Conservation (phyloP, 805 yeast genomes). For the Priceomyces fermenticarens region DNA sequence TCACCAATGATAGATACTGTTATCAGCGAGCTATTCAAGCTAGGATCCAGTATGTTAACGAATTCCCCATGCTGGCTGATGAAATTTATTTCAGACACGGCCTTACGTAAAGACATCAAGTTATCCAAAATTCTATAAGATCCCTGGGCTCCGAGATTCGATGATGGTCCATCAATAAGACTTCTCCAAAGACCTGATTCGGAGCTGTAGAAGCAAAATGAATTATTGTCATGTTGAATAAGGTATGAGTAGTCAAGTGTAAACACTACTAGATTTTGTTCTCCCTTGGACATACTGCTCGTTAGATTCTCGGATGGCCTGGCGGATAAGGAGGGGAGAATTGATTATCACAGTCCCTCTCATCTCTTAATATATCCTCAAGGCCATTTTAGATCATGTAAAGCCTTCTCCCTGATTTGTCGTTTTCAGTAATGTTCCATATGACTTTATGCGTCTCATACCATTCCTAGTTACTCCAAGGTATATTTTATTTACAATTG, state of each 20-base stretch:
- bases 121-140: conserved; percentile 26
- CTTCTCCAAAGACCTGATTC: conserved; percentile 33
- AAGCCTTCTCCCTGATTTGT: too few relatives aligned
- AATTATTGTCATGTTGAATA: conserved; percentile 12
- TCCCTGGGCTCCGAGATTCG: conserved; percentile 2
- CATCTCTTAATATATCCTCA: too few relatives aligned
- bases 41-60: conserved; percentile 30
- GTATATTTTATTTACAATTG: too few relatives aligned
- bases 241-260: conserved; percentile 27
- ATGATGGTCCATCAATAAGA: conserved; percentile 6
- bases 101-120: conserved; percentile 15
- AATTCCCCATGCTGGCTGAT: conserved; percentile 8
- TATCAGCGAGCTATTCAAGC: conserved; percentile 28
- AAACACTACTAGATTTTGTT: conserved; percentile 17
- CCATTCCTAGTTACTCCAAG: too few relatives aligned
- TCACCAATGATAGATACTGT: conserved; percentile 37
- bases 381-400: too few relatives aligned
- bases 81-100: conserved; percentile 13
- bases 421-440: too few relatives aligned
- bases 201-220: conserved; percentile 20
- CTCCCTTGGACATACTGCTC: conserved; percentile 5
- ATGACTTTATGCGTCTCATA: too few relatives aligned
- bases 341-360: too few relatives aligned
- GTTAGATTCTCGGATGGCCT: too few relatives aligned
- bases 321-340: too few relatives aligned